Evolutionary conservation across 2,329 filamentous ascomycete species (phyloP).

Genomic region (Orbilia quercus): DNA sequence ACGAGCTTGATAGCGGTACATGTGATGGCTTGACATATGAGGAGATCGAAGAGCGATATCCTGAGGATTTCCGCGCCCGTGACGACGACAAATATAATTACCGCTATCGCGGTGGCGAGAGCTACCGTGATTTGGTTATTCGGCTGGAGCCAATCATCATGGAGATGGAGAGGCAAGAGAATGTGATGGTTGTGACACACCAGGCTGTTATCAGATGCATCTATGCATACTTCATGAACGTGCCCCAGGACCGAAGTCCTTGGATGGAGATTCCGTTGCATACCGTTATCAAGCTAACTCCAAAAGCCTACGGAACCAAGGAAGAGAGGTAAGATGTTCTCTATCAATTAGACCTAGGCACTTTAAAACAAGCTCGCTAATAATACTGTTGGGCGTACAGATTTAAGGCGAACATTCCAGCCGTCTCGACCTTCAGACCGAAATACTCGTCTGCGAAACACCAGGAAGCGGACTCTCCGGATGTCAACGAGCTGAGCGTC

Average conservation of each 20-base stretch:
- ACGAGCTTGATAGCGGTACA: constrained; percentile 95
- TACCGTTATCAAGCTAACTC: constrained; percentile 94
- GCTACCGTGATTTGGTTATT: constrained; percentile 95
- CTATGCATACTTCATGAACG: constrained; percentile 99
- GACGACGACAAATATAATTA: constrained; percentile 99
- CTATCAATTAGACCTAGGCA: neutral
- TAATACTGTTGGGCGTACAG: constrained; percentile 37
- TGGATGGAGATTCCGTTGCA: constrained; percentile 99
- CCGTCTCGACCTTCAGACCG: constrained; percentile 93
- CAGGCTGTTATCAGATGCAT: constrained; percentile 97
- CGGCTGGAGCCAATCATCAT: constrained; percentile 99
- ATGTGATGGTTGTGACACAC: constrained; percentile 97
- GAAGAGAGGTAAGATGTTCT: constrained; percentile 75
- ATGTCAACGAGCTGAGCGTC: constrained; percentile 53
- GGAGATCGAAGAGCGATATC: constrained; percentile 89
- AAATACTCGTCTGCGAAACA: constrained; percentile 94
- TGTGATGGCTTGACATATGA: constrained; percentile 97
- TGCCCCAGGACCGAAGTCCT: constrained; percentile 88
- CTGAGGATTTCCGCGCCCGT: constrained; percentile 92
- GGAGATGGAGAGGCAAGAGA: constrained; percentile 95
- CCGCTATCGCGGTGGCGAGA: constrained; percentile 95
- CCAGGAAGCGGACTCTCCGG: constrained; percentile 67
- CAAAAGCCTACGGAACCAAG: constrained; percentile 90
- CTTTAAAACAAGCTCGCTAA: neutral
- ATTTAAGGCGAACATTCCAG: constrained; percentile 85